phyloP scores from a whole-genome alignment of 2,329 filamentous ascomycete genomes.

The Penicillium paneum region DNA sequence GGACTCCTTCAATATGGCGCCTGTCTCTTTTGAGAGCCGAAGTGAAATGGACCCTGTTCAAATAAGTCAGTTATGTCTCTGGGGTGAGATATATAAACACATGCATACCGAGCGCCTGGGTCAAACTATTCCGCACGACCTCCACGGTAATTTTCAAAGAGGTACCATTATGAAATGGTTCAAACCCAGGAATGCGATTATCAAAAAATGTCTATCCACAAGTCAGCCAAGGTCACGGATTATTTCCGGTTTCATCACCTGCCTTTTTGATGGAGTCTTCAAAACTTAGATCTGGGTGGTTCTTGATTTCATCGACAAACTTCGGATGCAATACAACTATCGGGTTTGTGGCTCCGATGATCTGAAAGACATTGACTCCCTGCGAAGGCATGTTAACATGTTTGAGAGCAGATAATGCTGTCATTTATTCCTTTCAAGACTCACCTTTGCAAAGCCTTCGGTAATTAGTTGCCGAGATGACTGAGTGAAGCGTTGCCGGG shows the following conservation, averaged over 20 bases:
- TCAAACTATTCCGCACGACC: constrained; percentile 31
- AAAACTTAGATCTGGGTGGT: constrained; percentile 29
- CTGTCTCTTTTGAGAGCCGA: constrained; percentile 28
- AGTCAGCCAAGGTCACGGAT: constrained; percentile 2
- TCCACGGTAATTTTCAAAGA: constrained; percentile 18
- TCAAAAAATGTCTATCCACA: constrained; percentile 27
- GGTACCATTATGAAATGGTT: constrained; percentile 24
- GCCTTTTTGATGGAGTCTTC: constrained; percentile 25
- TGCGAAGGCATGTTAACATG: constrained; percentile 9
- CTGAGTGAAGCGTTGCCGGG: constrained; percentile 25
- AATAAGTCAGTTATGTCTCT: neutral
- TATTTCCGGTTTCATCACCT: neutral
- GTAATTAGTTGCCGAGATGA: constrained; percentile 25
- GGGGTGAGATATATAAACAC: neutral
- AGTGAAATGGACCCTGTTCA: constrained; percentile 24
- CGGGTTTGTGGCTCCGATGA: constrained; percentile 22
- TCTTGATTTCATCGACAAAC: constrained; percentile 35
- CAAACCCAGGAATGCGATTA: constrained; percentile 30
- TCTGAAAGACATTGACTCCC: constrained; percentile 28
- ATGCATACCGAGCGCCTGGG: constrained; percentile 29
- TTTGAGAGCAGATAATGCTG: neutral
- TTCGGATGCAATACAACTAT: constrained; percentile 32
- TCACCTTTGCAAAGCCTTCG: constrained; percentile 31
- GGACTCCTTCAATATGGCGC: constrained; percentile 22
- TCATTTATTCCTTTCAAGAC: neutral